Evolutionary conservation across 305 asterid species (phyloP).

Genomic region (Salvia sclarea): DNA sequence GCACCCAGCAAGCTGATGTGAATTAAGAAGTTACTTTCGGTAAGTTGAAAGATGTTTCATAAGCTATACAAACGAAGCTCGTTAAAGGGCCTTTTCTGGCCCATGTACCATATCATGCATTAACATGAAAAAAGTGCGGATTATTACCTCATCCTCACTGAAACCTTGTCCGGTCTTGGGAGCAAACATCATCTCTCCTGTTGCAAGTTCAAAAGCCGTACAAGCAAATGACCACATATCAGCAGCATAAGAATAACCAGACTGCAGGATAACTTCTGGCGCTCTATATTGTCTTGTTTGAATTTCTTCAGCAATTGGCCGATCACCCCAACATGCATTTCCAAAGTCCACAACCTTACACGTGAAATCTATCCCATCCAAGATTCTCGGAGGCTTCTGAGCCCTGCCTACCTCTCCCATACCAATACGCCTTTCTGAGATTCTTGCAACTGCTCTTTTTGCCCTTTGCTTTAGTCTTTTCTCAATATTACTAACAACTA

Average conservation of each 20-base stretch:
- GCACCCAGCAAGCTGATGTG: conserved; percentile 21
- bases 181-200: conserved; percentile 97
- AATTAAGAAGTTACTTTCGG: not conserved
- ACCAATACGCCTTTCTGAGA: conserved; percentile 63
- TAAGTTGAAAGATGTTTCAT: not conserved
- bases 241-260: conserved; percentile 80
- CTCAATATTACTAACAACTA: conserved; percentile 57
- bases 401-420: conserved; percentile 54
- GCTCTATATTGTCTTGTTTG: conserved; percentile 97
- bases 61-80: conserved; percentile 16
- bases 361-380: conserved; percentile 80
- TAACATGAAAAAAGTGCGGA: conserved; percentile 13
- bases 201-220: conserved; percentile 90
- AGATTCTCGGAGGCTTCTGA: conserved; percentile 67
- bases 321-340: conserved; percentile 90
- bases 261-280: conserved; percentile 82
- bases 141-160: conserved; percentile 88
- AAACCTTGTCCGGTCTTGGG: conserved; percentile 85
- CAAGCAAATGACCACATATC: conserved; percentile 99
- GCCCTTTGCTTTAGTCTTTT: conserved; percentile 90
- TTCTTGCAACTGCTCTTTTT: conserved; percentile 86
- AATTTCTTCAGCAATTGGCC: conserved; percentile 77
- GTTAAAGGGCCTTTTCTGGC: not conserved
- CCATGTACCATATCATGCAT: not conserved
- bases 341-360: conserved; percentile 96